A percentile compares a stretch with the other conserved stretches of the same genome.
phyloP scores from a whole-genome alignment of 2,329 filamentous ascomycete genomes.

The Claviceps monticola region DNA sequence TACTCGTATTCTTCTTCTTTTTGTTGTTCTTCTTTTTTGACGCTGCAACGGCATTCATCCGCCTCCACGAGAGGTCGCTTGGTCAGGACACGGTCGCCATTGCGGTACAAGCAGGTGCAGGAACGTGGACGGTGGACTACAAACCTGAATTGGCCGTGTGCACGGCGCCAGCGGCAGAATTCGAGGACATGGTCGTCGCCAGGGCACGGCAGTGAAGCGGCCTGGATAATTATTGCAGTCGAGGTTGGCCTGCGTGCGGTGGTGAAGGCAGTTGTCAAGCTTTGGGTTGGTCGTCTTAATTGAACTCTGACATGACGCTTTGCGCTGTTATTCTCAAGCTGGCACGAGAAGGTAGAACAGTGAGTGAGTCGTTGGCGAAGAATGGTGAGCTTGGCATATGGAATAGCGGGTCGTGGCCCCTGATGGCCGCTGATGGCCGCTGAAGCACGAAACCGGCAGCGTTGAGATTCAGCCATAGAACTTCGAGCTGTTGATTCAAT shows the following conservation, averaged over 20 bases:
- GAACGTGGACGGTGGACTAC: constrained; percentile 13
- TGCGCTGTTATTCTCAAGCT: background rate
- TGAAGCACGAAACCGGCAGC: background rate
- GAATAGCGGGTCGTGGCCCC: constrained; percentile 2
- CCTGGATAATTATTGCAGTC: background rate
- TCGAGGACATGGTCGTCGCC: constrained; percentile 25
- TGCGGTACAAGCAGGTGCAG: background rate
- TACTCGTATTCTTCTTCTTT: constrained; percentile 42
- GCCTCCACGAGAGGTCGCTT: constrained; percentile 2
- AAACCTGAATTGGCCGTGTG: constrained; percentile 23
- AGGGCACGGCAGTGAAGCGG: constrained; percentile 4
- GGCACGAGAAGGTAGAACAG: background rate
- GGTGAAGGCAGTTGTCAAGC: constrained; percentile 7
- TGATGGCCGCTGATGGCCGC: background rate
- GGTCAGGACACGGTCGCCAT: constrained; percentile 18
- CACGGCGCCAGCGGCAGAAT: constrained; percentile 20
- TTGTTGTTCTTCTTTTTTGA: constrained; percentile 44
- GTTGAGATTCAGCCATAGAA: background rate
- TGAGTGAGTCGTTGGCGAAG: background rate
- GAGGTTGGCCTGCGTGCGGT: constrained; percentile 8
- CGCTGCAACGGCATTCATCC: constrained; percentile 15
- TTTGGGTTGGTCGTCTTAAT: background rate
- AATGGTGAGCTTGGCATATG: constrained; percentile 1
- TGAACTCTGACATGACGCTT: constrained; percentile 1
- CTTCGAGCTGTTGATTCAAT: too few species aligned